Conservation (phyloP, 2,329 filamentous ascomycete species). For the Dothistroma septosporum region DNA sequence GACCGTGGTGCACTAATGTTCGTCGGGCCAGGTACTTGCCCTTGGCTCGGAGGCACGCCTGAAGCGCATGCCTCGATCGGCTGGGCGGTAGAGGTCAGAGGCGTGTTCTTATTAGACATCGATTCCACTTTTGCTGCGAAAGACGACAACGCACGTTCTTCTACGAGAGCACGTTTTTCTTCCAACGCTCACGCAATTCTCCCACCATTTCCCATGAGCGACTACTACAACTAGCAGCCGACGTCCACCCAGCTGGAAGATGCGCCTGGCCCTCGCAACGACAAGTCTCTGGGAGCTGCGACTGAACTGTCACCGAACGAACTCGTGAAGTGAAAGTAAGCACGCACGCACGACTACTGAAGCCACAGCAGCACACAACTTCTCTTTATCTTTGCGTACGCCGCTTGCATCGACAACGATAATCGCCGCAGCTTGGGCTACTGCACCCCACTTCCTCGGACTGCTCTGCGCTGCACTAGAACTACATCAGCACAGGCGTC, state of each 20-base stretch:
- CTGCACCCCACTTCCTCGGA: constrained; percentile 6
- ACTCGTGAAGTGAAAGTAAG: constrained; percentile 14
- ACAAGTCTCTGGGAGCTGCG: neutral
- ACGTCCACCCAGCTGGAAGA: neutral
- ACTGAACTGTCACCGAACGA: constrained; percentile 17
- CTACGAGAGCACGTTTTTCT: neutral
- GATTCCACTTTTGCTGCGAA: neutral
- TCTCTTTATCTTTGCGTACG: neutral
- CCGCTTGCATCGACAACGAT: constrained; percentile 1
- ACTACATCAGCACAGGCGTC: constrained; percentile 1
- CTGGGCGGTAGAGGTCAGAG: neutral
- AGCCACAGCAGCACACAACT: neutral
- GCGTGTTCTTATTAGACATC: neutral
- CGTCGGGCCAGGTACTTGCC: neutral
- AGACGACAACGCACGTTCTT: neutral
- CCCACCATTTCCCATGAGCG: neutral
- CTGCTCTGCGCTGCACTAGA: neutral
- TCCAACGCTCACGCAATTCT: neutral
- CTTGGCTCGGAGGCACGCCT: neutral
- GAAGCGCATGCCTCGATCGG: neutral
- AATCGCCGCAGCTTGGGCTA: neutral
- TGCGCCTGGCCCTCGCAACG: constrained; percentile 5
- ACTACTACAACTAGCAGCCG: neutral
- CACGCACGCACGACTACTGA: too few species aligned
- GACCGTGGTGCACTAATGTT: neutral